These are phyloP conservation scores for Camellia lanceoleosa DNA, from an alignment of 148 eudicot genomes.

Conservation along the genomic window DNA sequence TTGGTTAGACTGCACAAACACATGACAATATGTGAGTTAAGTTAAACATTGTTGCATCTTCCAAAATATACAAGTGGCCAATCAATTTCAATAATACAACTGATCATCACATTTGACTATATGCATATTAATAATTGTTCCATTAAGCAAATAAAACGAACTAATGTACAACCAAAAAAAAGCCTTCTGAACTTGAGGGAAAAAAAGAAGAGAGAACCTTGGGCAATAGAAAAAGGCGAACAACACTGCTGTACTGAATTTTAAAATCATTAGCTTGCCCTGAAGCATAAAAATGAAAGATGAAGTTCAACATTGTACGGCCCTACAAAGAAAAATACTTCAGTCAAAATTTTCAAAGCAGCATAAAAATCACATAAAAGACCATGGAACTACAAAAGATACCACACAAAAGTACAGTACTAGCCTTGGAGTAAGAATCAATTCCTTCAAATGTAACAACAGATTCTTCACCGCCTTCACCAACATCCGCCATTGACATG, in stretches of 20 bases:
- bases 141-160: not conserved
- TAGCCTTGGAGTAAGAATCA: conserved; percentile 91
- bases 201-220: conserved; percentile 50
- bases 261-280: conserved; percentile 95
- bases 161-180: not conserved
- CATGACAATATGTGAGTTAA: not conserved
- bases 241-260: conserved; percentile 94
- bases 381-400: not conserved
- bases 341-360: not conserved
- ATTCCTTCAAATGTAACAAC: conserved; percentile 92
- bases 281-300: conserved; percentile 81
- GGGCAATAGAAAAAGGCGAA: conserved; percentile 85
- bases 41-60: not conserved
- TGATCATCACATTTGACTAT: not conserved
- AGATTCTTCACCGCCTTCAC: conserved; percentile 82
- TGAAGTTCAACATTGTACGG: conserved; percentile 90
- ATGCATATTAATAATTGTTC: too few species aligned
- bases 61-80: not conserved
- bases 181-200: not conserved
- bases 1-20: conserved; percentile 72
- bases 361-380: not conserved
- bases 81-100: not conserved
- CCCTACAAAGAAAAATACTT: conserved; percentile 48
- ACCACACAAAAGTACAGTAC: not conserved
- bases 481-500: conserved; percentile 89